Evolutionary conservation across 768 basidiomycete genomes (phyloP).

Genomic region (Leccinum incarnatum): DNA sequence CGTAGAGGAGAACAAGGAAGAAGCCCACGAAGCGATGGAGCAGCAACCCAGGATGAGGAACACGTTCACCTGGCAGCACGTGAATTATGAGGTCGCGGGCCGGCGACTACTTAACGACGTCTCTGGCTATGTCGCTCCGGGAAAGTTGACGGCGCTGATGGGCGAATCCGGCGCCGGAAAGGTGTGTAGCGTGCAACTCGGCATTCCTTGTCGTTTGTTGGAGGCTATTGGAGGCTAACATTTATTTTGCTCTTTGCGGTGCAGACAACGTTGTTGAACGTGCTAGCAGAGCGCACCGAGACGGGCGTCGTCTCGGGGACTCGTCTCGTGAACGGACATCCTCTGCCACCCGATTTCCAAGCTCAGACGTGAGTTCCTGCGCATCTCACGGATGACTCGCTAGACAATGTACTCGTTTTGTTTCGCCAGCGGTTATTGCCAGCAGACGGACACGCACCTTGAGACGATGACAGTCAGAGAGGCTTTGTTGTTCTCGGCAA

Average conservation of each 20-base stretch:
- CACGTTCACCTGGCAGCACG: constrained; percentile 77
- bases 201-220: no score
- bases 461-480: constrained; percentile 75
- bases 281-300: constrained; percentile 38
- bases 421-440: constrained; percentile 66
- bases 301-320: constrained; percentile 41
- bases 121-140: constrained; percentile 78
- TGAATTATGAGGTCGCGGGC: constrained; percentile 65
- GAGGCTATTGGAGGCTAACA: not conserved
- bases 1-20: constrained; percentile 12
- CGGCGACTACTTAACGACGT: constrained; percentile 64
- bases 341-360: constrained; percentile 47
- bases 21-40: constrained; percentile 33
- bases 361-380: constrained; percentile 47
- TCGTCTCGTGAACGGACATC: constrained; percentile 44
- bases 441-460: constrained; percentile 83
- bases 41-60: constrained; percentile 39
- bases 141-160: constrained; percentile 78
- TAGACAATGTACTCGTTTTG: not conserved
- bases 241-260: not conserved
- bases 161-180: constrained; percentile 56
- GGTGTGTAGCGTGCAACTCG: constrained; percentile 15
- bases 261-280: constrained; percentile 51
- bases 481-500: constrained; percentile 76
- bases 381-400: no score